These are phyloP conservation scores for Ophiocordyceps robertsii DNA, from an alignment of 2,329 filamentous ascomycete genomes.

Conservation along the genomic window DNA sequence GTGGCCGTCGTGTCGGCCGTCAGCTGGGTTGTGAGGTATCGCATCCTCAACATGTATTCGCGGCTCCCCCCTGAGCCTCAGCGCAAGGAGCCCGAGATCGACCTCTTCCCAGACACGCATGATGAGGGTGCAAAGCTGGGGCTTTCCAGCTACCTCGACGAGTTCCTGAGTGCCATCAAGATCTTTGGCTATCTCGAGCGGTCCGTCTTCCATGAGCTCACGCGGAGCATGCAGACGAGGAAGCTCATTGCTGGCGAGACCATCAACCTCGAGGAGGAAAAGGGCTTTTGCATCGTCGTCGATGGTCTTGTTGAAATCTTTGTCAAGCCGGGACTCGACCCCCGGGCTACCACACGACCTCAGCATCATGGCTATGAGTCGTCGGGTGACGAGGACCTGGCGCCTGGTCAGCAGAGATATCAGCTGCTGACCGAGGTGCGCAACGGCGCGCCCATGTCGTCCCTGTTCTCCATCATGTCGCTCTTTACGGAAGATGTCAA, in stretches of 20 bases:
- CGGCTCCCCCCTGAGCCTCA: constrained; percentile 87
- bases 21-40: constrained; percentile 90
- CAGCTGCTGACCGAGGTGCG: constrained; percentile 94
- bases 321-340: constrained; percentile 68
- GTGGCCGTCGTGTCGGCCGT: constrained; percentile 67
- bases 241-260: constrained; percentile 96
- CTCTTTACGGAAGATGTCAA: constrained; percentile 93
- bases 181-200: constrained; percentile 96
- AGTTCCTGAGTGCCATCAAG: constrained; percentile 96
- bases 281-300: constrained; percentile 94
- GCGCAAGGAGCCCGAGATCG: constrained; percentile 88
- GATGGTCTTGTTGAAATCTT: constrained; percentile 96
- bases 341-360: constrained; percentile 17
- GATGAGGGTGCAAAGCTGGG: constrained; percentile 84
- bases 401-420: constrained; percentile 67
- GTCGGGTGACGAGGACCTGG: constrained; percentile 55
- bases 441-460: constrained; percentile 97
- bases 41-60: constrained; percentile 94
- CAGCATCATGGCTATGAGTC: constrained; percentile 18
- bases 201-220: constrained; percentile 94
- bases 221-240: constrained; percentile 92
- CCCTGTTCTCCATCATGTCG: constrained; percentile 90
- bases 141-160: constrained; percentile 90
- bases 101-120: constrained; percentile 86
- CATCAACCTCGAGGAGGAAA: constrained; percentile 88